Base-by-base conservation (phyloP, 164 flowering plant species). In the Magnolia officinalis region DNA sequence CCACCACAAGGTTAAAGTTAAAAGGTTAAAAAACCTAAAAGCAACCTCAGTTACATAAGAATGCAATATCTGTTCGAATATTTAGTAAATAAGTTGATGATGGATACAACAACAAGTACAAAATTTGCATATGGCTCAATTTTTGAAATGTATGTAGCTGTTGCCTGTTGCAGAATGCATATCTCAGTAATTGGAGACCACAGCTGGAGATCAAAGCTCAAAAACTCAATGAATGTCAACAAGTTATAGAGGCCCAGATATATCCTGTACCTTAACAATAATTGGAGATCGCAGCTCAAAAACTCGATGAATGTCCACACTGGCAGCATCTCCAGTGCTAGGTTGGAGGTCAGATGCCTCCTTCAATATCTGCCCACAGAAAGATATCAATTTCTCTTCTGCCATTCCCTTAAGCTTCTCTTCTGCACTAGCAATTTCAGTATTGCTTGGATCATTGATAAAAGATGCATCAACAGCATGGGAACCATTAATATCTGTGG, bases 321-420 rank as follows among this genome's bases (percentile, higher is more conserved):
- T 89, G 63, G 88, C 85, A 65, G 91, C 85, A 52, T 91, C 98
- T 58, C 91, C 97, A 29, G 86, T 76, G 80, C 81, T 79, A 19
- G 96, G 90, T 80, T 94, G 98, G 71, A 96, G 83, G 64, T 90
- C 97, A 76, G 98, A 94, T 81, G 96, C 98, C 78, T 94, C 98
- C 84, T 80, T 89, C 68, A 96, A 87, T 63, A 92, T 89, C 76
- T 91, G 98, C 74, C 88, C 95, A 81, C 98, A 96, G 85, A 94
- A 96, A 67, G 97, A 85, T 9, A 92, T 96, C 77, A 96, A 81
- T 75, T 93, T 93, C 78, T 88, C 92, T 87, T 96, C 98, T 71
- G 99, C 98, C 75, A 91, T 75, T 29, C 87, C 84, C 67, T 83
- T 88, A 73, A 92, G 84, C 74, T 88, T 87, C 74, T 87, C 90